Conservation (phyloP, 2,329 filamentous ascomycete species). For the Aspergillus sojae region DNA sequence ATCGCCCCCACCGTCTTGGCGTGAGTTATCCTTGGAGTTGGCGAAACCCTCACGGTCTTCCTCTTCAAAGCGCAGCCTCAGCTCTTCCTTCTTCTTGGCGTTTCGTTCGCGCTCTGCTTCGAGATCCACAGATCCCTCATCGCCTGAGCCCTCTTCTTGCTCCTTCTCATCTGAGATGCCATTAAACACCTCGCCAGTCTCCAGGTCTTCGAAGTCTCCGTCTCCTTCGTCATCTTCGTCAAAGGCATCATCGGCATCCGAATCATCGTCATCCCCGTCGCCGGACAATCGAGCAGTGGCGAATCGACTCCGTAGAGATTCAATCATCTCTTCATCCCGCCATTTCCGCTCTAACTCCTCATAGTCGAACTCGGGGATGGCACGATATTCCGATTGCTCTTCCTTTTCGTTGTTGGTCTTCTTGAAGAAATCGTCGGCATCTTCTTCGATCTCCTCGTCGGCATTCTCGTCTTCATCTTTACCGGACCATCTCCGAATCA, state of each 20-base stretch:
- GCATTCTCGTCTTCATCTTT: conserved; percentile 62
- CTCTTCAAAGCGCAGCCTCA: conserved; percentile 92
- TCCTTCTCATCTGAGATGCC: conserved; percentile 44
- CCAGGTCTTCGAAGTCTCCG: conserved; percentile 82
- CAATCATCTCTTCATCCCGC: conserved; percentile 76
- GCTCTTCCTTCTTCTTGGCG: conserved; percentile 87
- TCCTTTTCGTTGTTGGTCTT: conserved; percentile 55
- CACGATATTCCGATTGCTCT: conserved; percentile 68
- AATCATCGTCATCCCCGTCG: conserved; percentile 55
- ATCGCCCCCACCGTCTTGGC: conserved; percentile 67
- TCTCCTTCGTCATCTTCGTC: conserved; percentile 71
- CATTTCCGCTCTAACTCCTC: conserved; percentile 81
- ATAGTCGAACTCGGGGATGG: conserved; percentile 79
- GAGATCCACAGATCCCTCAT: conserved; percentile 54
- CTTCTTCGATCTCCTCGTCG: conserved; percentile 59
- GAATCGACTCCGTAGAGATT: conserved; percentile 74
- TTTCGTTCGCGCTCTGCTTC: conserved; percentile 90
- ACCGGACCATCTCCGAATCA: conserved; percentile 78
- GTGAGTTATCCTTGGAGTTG: conserved; percentile 81
- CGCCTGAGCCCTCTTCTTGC: conserved; percentile 57
- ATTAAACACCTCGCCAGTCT: conserved; percentile 66
- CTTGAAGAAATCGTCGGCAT: conserved; percentile 68
- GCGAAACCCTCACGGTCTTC: conserved; percentile 93
- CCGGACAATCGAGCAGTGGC: conserved; percentile 67
- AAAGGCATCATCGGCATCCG: conserved; percentile 53